A percentile compares a stretch with the other conserved stretches of the same genome.
Conservation (phyloP, 371 early-diverging fungal genomes). For the Mortierella sp. region DNA sequence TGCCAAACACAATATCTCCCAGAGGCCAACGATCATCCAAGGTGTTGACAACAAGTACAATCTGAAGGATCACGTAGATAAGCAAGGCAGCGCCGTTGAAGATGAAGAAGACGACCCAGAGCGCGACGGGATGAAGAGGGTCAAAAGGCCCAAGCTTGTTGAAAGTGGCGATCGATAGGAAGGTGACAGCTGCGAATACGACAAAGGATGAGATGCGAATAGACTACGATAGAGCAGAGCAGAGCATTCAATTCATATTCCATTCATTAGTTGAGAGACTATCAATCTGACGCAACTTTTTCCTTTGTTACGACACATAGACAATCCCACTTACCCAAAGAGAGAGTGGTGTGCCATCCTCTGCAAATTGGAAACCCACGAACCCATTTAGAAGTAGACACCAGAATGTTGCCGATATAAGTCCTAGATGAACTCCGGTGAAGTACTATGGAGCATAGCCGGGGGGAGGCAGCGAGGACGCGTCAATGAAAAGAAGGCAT, state of each 20-base stretch:
- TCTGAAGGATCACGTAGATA: constrained; percentile 90
- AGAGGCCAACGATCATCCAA: constrained; percentile 97
- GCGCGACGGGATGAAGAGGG: constrained; percentile 71
- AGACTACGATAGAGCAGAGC: constrained; percentile 64
- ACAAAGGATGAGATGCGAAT: constrained; percentile 87
- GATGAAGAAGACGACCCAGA: constrained; percentile 91
- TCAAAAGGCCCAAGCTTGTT: constrained; percentile 71
- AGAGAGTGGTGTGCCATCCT: constrained; percentile 93
- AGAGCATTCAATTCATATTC: too few species aligned
- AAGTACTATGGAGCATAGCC: constrained; percentile 89
- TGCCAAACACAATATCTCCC: constrained; percentile 91
- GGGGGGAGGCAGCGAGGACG: too few species aligned
- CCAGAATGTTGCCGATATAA: constrained; percentile 90
- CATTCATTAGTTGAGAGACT: neutral
- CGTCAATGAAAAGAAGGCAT: too few species aligned
- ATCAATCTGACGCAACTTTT: too few species aligned
- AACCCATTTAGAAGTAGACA: constrained; percentile 94
- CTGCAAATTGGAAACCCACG: constrained; percentile 96
- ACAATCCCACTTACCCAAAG: constrained; percentile 85
- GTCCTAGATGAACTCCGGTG: constrained; percentile 85
- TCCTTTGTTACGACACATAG: too few species aligned
- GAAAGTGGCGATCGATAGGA: constrained; percentile 90
- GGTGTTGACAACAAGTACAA: constrained; percentile 91
- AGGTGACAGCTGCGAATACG: constrained; percentile 79
- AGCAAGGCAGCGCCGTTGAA: constrained; percentile 85